Conservation (phyloP, 2,329 filamentous ascomycete species). For the Aureobasidium vineae region DNA sequence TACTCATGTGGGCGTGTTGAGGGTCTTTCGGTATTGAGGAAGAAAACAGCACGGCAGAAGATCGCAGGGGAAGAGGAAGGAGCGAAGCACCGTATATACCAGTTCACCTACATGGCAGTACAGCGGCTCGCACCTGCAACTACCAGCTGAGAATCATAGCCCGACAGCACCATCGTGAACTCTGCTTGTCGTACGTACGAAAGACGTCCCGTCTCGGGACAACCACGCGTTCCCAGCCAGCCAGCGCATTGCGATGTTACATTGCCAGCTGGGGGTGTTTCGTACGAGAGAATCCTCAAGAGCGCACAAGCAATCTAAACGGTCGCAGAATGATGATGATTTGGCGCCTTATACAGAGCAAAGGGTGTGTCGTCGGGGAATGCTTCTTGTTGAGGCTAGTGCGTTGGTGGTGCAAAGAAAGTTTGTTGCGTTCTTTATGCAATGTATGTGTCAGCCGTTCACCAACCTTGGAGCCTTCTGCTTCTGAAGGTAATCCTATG, state of each 20-base stretch:
- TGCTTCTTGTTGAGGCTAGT: conserved; percentile 2
- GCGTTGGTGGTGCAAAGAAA: neutral
- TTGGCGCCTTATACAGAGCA: neutral
- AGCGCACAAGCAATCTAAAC: conserved; percentile 16
- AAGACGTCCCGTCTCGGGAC: neutral
- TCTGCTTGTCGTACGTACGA: conserved; percentile 10
- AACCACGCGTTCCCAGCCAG: neutral
- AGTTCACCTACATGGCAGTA: neutral
- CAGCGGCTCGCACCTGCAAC: neutral
- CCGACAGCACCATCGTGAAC: neutral
- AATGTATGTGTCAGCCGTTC: no score
- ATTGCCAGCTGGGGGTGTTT: neutral
- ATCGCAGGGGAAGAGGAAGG: neutral
- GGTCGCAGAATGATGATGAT: conserved; percentile 1
- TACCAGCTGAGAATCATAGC: neutral
- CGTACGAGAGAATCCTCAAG: neutral
- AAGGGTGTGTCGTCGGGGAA: conserved; percentile 8
- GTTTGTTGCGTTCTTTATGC: no score
- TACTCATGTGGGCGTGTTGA: neutral
- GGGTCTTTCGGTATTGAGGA: neutral
- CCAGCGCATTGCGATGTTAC: neutral
- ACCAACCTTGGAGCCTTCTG: no score
- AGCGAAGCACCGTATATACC: neutral
- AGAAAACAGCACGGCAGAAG: neutral
- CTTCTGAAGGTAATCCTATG: no score